phyloP scores from a whole-genome alignment of 2,329 filamentous ascomycete genomes.

The Ophiostoma perfectum region DNA sequence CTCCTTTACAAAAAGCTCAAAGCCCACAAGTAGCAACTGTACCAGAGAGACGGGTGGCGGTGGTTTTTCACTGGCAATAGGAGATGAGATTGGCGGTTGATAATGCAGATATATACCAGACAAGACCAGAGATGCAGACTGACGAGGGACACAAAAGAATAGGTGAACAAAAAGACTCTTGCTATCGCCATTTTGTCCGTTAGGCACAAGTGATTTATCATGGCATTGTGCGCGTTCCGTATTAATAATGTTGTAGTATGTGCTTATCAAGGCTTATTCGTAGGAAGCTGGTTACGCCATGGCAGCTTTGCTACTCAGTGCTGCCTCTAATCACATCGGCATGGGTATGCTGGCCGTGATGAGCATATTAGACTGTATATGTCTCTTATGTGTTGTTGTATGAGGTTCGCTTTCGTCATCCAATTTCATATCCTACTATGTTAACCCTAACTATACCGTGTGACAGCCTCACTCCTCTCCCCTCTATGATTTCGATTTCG shows the following conservation, averaged over 20 bases:
- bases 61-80: constrained; percentile 1
- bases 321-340: no score
- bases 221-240: constrained; percentile 29
- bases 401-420: no score
- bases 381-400: no score
- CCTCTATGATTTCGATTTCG: no score
- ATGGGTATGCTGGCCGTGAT: no score
- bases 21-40: constrained; percentile 23
- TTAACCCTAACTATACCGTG: no score
- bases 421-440: no score
- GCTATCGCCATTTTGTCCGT: constrained; percentile 52
- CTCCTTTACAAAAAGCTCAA: constrained; percentile 25
- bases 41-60: background rate
- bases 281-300: no score
- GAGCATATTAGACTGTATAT: no score
- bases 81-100: background rate
- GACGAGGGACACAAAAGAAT: background rate
- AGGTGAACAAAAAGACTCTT: constrained; percentile 17
- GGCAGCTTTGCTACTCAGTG: no score
- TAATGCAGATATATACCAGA: background rate
- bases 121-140: background rate
- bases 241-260: constrained; percentile 34
- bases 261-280: background rate
- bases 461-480: no score
- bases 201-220: background rate